Conservation (phyloP, 768 basidiomycete species). For the Paxillus involutus region DNA sequence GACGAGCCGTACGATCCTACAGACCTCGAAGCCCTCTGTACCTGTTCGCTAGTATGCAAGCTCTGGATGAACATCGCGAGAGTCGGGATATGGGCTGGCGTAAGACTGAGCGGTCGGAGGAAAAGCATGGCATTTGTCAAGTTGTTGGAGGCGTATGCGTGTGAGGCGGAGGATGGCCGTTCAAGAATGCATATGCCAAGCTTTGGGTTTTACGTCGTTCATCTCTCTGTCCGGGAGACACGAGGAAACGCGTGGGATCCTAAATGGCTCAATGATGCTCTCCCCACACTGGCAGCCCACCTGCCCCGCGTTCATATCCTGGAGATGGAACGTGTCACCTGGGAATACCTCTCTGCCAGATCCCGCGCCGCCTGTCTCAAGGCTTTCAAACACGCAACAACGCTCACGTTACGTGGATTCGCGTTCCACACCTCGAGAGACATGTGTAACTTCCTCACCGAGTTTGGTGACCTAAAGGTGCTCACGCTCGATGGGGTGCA, state of each 20-base stretch:
- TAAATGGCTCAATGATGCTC: conserved; percentile 30
- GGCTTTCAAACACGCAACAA: conserved; percentile 20
- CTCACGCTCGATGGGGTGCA: conserved; percentile 30
- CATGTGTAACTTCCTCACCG: conserved; percentile 27
- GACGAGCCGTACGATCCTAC: conserved; percentile 13
- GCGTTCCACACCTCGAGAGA: conserved; percentile 26
- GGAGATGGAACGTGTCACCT: conserved; percentile 30
- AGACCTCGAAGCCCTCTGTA: conserved; percentile 19
- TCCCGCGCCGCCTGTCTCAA: conserved; percentile 25
- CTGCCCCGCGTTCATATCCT: conserved; percentile 21
- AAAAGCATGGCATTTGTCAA: conserved; percentile 21
- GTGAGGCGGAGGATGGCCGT: conserved; percentile 25
- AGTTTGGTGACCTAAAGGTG: conserved; percentile 25
- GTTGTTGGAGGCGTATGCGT: conserved; percentile 18
- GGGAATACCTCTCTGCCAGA: conserved; percentile 31
- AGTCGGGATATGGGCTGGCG: conserved; percentile 19
- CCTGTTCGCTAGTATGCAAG: conserved; percentile 31
- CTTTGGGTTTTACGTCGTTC: conserved; percentile 51
- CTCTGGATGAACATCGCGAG: conserved; percentile 28
- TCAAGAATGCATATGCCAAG: conserved; percentile 44
- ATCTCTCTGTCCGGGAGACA: conserved; percentile 28
- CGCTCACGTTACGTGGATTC: conserved; percentile 24
- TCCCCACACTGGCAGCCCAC: conserved; percentile 23
- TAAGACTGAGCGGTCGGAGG: conserved; percentile 17
- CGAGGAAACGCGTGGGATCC: conserved; percentile 33